Base-by-base conservation (phyloP, 2,329 filamentous ascomycete species). In the Colletotrichum falcatum region DNA sequence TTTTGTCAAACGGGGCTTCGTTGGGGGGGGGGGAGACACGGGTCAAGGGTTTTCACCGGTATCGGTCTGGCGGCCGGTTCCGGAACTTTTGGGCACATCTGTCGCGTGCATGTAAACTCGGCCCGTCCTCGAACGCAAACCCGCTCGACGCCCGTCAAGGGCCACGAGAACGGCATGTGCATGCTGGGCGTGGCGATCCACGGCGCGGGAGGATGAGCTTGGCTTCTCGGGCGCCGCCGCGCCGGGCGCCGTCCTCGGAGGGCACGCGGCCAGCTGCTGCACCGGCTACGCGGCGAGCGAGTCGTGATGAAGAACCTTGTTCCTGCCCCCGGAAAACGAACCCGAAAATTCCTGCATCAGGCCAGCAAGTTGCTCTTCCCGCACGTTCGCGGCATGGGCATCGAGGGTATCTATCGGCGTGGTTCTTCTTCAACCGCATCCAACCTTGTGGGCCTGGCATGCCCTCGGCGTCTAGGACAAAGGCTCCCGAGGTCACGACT, bases 121-220 rank as follows among this genome's bases (percentile, higher is more conserved):
- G 75, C 80, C 80, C 6, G 73, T 76, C 0, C 82, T 83, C 0
- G 82, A 83, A 37, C 53, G 65, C 73, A 1, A 82, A 86, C 61
- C 84, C 84, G 12, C 77, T 79, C 20, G 78, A 3, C 1, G 35
- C n/a, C n/a, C n/a, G n/a, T n/a, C n/a, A n/a, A n/a, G n/a, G n/a
- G n/a, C n/a, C n/a, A n/a, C n/a, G n/a, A n/a, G n/a, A n/a, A n/a
- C n/a, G n/a, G n/a, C n/a, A n/a, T n/a, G n/a, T n/a, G n/a, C n/a
- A n/a, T n/a, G n/a, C n/a, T n/a, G 28, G 82, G 82, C 83, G 11
- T 84, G 84, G 48, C 84, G 84, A 65, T 81, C 86, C 61, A 83
- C 81, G 48, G 84, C 84, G 5, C 79, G 83, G 65, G 73, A 76
- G 14, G 80, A 83, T 71, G 74, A 75, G 0, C 77, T 79, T 46